Conservation (phyloP, 768 basidiomycete species). For the Leucocoprinus birnbaumii region DNA sequence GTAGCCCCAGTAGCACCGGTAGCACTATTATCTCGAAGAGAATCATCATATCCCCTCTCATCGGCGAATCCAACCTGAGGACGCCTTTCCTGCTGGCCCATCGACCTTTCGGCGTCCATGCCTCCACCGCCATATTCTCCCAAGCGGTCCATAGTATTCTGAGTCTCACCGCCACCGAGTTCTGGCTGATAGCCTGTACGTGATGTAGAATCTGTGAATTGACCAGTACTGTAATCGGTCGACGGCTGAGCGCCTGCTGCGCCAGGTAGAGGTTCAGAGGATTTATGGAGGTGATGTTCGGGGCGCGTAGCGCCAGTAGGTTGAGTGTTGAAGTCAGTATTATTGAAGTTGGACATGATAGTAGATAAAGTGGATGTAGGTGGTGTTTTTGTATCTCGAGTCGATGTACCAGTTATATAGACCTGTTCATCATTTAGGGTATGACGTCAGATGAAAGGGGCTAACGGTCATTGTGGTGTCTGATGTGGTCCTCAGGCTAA, state of each 20-base stretch:
- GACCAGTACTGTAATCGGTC: constrained; percentile 29
- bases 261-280: constrained; percentile 48
- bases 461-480: neutral
- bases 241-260: constrained; percentile 24
- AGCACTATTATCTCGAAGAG: too few relatives aligned
- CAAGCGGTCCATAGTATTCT: neutral
- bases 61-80: neutral
- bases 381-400: neutral
- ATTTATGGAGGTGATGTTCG: constrained; percentile 42
- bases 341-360: constrained; percentile 4
- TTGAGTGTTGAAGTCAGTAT: neutral
- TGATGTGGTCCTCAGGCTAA: neutral
- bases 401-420: neutral
- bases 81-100: neutral
- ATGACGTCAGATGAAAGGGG: neutral
- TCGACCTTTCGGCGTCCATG: neutral
- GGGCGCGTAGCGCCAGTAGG: constrained; percentile 21
- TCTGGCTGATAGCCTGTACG: neutral
- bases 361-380: neutral
- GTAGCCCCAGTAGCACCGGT: neutral
- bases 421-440: neutral
- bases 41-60: neutral
- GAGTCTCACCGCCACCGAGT: neutral
- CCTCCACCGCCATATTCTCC: neutral
- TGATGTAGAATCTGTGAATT: neutral